These are phyloP conservation scores for Hordeum pubiflorum DNA, from an alignment of 202 grass and related monocot genomes.

Conservation along the genomic window DNA sequence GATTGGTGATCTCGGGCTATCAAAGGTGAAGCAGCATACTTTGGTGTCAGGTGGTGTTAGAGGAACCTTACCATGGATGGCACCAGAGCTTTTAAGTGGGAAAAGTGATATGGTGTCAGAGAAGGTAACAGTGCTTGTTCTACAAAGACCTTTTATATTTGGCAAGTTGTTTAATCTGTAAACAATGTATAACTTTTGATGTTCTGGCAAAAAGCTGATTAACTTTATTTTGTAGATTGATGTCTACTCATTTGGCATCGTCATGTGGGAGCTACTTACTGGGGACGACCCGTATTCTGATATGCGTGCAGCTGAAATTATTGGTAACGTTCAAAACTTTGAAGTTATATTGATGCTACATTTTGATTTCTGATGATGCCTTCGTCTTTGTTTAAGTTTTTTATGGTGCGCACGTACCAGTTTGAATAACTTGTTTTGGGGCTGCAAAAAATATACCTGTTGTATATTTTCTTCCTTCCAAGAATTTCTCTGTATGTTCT, in stretches of 20 bases:
- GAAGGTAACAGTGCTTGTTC: slow-evolving; percentile 48
- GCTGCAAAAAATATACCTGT: background rate
- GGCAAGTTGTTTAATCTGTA: background rate
- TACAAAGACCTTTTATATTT: slow-evolving; percentile 6
- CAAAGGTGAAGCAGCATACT: slow-evolving; percentile 95
- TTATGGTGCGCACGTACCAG: background rate
- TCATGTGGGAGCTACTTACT: slow-evolving; percentile 95
- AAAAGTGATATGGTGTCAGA: slow-evolving; percentile 98
- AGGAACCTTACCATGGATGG: slow-evolving; percentile 99
- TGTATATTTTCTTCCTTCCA: background rate
- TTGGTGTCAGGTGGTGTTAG: slow-evolving; percentile 91
- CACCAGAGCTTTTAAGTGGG: slow-evolving; percentile 83
- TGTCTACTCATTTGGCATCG: slow-evolving; percentile 94
- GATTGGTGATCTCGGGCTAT: slow-evolving; percentile 93
- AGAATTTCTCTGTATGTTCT: background rate
- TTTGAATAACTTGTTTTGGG: background rate
- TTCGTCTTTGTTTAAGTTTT: background rate
- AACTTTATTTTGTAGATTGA: slow-evolving; percentile 52
- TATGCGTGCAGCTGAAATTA: slow-evolving; percentile 80
- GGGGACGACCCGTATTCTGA: slow-evolving; percentile 94
- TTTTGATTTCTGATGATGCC: slow-evolving; percentile 2
- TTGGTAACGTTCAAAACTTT: slow-evolving; percentile 49
- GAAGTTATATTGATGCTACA: background rate
- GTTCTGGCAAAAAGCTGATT: background rate
- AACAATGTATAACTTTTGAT: background rate